These are phyloP conservation scores for Cutaneotrichosporon curvatum DNA, from an alignment of 1,284 basidiomycete genomes.

Conservation along the genomic window DNA sequence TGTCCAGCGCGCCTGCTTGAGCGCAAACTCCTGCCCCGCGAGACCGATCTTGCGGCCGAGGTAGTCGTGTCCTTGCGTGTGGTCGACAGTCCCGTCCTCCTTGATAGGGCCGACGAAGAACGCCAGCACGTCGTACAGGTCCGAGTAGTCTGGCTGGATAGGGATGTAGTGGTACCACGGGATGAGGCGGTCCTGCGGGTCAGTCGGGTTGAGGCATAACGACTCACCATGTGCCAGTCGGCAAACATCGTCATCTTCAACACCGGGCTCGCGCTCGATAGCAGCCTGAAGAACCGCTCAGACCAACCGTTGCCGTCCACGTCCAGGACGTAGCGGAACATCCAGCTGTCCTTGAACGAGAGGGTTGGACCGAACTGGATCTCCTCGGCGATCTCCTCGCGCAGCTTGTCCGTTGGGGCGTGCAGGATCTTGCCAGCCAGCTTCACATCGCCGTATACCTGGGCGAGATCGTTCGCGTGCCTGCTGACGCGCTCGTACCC, in stretches of 20 bases:
- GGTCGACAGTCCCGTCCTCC: constrained; percentile 36
- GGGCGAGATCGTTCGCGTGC: constrained; percentile 30
- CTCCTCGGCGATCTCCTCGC: constrained; percentile 32
- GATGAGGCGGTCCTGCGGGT: constrained; percentile 22
- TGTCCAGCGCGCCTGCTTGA: constrained; percentile 48
- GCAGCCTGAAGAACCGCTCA: constrained; percentile 53
- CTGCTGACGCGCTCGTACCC: constrained; percentile 30
- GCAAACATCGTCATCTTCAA: constrained; percentile 47
- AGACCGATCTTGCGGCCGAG: constrained; percentile 49
- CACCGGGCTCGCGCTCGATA: constrained; percentile 45
- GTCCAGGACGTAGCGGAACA: constrained; percentile 43
- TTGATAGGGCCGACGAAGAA: constrained; percentile 47
- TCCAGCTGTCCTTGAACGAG: constrained; percentile 52
- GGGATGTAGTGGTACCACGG: constrained; percentile 49
- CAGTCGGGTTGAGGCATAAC: no score
- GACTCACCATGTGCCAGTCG: constrained; percentile 44
- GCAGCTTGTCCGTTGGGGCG: constrained; percentile 25
- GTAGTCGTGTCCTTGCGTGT: constrained; percentile 40
- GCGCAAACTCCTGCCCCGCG: constrained; percentile 47
- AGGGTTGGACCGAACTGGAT: constrained; percentile 48
- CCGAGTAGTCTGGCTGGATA: constrained; percentile 47
- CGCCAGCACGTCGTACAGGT: constrained; percentile 49
- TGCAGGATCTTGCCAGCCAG: constrained; percentile 40
- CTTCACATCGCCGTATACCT: constrained; percentile 45
- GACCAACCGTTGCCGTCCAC: constrained; percentile 63